phyloP scores from a whole-genome alignment of 139 green algal species.

The Tetradesmus lagerheimii region DNA sequence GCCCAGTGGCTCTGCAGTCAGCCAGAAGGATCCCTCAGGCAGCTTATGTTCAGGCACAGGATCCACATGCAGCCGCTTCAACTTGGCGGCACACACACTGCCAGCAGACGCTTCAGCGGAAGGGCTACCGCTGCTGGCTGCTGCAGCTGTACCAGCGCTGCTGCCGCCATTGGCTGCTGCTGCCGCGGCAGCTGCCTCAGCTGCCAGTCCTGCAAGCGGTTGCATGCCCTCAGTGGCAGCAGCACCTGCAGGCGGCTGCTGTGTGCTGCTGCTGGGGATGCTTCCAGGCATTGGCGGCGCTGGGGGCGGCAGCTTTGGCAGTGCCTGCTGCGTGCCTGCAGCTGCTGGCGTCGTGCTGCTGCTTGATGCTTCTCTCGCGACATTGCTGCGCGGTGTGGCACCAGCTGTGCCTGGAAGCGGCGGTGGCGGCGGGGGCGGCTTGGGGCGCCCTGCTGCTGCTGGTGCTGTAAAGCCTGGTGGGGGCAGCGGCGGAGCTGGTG shows the following conservation, averaged over 20 bases:
- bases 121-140: neutral
- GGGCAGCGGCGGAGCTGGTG: neutral
- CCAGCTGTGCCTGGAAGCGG: neutral
- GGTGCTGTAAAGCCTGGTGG: neutral
- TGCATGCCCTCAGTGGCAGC: neutral
- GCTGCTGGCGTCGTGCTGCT: neutral
- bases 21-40: conserved; percentile 34
- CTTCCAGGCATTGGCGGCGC: neutral
- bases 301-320: neutral
- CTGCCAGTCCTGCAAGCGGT: neutral
- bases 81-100: neutral
- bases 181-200: neutral
- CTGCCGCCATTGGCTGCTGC: neutral
- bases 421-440: neutral
- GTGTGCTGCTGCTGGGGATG: neutral
- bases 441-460: neutral
- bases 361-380: neutral
- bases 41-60: conserved; percentile 18
- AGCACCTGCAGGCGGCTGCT: neutral
- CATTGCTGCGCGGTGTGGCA: neutral
- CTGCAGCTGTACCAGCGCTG: neutral
- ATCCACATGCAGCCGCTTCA: conserved; percentile 37
- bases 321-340: neutral
- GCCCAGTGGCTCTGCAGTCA: neutral
- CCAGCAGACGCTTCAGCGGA: neutral